These are phyloP conservation scores for Chloranthus sessilifolius DNA, from an alignment of 164 flowering plant genomes.

Conservation along the genomic window DNA sequence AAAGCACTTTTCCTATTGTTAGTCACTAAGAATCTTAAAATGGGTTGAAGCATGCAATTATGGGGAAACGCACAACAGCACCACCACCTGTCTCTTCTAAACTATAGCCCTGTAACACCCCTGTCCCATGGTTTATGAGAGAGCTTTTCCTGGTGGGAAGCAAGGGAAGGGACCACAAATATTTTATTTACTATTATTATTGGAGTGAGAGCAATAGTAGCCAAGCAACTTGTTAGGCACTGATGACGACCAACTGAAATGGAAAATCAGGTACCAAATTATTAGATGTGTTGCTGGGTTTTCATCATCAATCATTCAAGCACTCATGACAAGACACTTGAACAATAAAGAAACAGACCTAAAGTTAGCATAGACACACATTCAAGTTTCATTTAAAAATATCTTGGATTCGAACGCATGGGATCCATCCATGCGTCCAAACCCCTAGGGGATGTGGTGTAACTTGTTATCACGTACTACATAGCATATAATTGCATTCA, in stretches of 20 bases:
- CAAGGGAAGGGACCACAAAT: conserved; percentile 17
- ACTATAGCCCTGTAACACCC: conserved; percentile 6
- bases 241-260: conserved; percentile 9
- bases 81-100: conserved; percentile 1
- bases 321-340: too few species aligned
- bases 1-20: conserved; percentile 17
- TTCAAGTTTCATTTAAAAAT: too few species aligned
- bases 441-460: too few species aligned
- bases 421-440: too few species aligned
- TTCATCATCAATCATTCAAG: not conserved
- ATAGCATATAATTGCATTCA: too few species aligned
- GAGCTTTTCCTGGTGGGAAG: conserved; percentile 24
- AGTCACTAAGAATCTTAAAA: conserved; percentile 16
- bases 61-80: conserved; percentile 11
- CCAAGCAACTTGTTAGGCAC: conserved; percentile 14
- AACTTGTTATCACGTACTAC: too few species aligned
- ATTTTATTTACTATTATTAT: conserved; percentile 4
- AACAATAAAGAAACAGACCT: too few species aligned
- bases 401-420: too few species aligned
- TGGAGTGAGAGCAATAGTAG: conserved; percentile 13
- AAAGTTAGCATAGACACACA: too few species aligned
- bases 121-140: conserved; percentile 14
- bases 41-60: conserved; percentile 18
- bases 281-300: not conserved
- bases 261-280: conserved; percentile 9